phyloP scores from a whole-genome alignment of 2,329 filamentous ascomycete species.

The Ascochyta lentis region DNA sequence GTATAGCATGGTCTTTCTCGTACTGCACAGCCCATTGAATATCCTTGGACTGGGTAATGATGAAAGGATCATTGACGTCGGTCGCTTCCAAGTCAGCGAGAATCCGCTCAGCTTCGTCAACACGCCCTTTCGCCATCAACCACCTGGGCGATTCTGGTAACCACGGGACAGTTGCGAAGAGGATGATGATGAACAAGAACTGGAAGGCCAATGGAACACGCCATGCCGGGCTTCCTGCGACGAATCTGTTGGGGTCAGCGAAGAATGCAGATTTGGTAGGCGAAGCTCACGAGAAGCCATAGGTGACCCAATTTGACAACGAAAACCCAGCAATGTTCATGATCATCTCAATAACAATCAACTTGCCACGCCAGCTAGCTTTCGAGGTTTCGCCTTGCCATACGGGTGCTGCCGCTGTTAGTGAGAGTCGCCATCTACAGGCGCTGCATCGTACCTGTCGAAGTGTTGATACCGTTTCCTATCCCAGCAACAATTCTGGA shows the following conservation, averaged over 20 bases:
- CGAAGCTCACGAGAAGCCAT: conserved; percentile 54
- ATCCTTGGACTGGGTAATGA: conserved; percentile 53
- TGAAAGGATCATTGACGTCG: conserved; percentile 52
- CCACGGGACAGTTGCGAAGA: conserved; percentile 56
- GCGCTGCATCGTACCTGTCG: conserved; percentile 53
- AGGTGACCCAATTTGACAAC: conserved; percentile 61
- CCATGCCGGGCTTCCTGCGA: conserved; percentile 28
- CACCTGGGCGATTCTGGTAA: conserved; percentile 56
- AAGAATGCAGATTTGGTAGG: not conserved
- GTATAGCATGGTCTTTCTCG: conserved; percentile 58
- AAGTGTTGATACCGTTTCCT: conserved; percentile 60
- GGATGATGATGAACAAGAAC: conserved; percentile 57
- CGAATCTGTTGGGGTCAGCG: conserved; percentile 19
- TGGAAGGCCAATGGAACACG: conserved; percentile 54
- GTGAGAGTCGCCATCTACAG: not conserved
- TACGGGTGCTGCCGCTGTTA: conserved; percentile 54
- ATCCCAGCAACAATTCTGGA: conserved; percentile 54
- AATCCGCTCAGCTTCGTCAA: conserved; percentile 57
- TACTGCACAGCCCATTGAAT: conserved; percentile 59
- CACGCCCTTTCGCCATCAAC: conserved; percentile 54
- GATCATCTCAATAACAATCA: conserved; percentile 58
- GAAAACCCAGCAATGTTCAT: conserved; percentile 60
- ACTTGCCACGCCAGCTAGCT: conserved; percentile 51
- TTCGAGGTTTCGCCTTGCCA: conserved; percentile 62
- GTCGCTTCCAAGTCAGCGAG: conserved; percentile 58